A percentile compares a stretch with the other conserved stretches of the same genome.
phyloP scores from a whole-genome alignment of 2,329 filamentous ascomycete species.

The Meredithiella fracta region DNA sequence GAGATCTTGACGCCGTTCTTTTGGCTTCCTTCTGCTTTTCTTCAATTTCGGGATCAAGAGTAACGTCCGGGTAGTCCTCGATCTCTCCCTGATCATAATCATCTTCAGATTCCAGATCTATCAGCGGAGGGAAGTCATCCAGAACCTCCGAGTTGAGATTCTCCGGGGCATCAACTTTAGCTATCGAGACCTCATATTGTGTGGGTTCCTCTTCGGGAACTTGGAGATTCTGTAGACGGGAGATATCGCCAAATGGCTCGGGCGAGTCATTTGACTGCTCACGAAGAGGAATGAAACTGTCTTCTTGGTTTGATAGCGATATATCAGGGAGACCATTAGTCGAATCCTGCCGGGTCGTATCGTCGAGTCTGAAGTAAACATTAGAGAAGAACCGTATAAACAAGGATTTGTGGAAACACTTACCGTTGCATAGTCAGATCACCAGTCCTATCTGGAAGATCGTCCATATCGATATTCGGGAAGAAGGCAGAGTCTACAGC shows the following conservation, averaged over 20 bases:
- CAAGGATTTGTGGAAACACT: not conserved
- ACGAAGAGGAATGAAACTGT: not conserved
- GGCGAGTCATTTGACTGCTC: conserved; percentile 9
- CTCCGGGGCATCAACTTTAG: not conserved
- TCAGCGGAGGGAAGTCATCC: conserved; percentile 4
- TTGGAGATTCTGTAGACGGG: conserved; percentile 9
- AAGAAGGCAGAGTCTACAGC: conserved; percentile 37
- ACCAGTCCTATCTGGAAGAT: conserved; percentile 26
- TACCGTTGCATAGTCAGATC: conserved; percentile 30
- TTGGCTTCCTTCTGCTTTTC: conserved; percentile 15
- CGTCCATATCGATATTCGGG: conserved; percentile 28
- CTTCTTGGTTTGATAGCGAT: conserved; percentile 1
- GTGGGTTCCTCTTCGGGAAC: conserved; percentile 3
- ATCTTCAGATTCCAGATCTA: conserved; percentile 11
- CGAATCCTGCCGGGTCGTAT: conserved; percentile 13
- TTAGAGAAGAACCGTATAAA: not conserved
- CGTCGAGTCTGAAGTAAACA: conserved; percentile 21
- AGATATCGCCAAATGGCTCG: conserved; percentile 13
- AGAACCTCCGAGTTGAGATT: not conserved
- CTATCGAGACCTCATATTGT: conserved; percentile 8
- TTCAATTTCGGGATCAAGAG: conserved; percentile 4
- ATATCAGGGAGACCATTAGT: conserved; percentile 9
- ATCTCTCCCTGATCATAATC: conserved; percentile 12
- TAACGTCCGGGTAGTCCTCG: conserved; percentile 5
- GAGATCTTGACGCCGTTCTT: conserved; percentile 43